Evolutionary conservation across 1,284 basidiomycete genomes (phyloP).

Genomic region (Rhodotorula glutinis): DNA sequence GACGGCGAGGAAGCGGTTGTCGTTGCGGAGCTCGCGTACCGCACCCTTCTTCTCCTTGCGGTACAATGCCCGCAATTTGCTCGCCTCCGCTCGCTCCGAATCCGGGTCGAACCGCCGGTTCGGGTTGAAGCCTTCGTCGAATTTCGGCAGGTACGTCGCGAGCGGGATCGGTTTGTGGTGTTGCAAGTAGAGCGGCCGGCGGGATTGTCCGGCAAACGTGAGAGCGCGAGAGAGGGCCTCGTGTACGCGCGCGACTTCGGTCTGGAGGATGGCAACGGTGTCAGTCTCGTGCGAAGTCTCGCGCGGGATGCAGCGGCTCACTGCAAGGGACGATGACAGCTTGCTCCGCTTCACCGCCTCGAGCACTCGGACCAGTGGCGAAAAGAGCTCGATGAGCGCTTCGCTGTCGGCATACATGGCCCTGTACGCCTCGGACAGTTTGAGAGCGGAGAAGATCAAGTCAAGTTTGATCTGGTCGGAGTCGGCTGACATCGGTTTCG

Average conservation of each 20-base stretch:
- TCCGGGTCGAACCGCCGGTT: conserved; percentile 89
- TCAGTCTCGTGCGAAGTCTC: neutral
- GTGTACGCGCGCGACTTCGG: conserved; percentile 45
- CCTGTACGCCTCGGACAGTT: conserved; percentile 64
- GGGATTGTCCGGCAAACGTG: conserved; percentile 67
- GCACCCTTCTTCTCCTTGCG: conserved; percentile 98
- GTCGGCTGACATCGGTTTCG: neutral
- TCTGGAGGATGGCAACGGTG: conserved; percentile 5
- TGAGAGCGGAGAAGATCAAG: conserved; percentile 61
- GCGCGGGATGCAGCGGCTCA: conserved; percentile 46
- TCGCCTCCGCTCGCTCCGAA: conserved; percentile 77
- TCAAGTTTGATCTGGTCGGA: conserved; percentile 57
- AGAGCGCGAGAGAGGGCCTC: conserved; percentile 62
- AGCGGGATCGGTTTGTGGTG: conserved; percentile 96
- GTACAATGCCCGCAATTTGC: conserved; percentile 82
- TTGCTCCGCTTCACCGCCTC: conserved; percentile 56
- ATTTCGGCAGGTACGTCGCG: conserved; percentile 87
- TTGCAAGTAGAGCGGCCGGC: conserved; percentile 80
- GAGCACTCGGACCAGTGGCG: conserved; percentile 64
- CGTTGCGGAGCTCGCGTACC: conserved; percentile 92
- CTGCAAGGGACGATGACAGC: conserved; percentile 59
- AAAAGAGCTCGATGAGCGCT: conserved; percentile 78
- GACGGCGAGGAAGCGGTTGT: conserved; percentile 85
- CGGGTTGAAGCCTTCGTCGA: conserved; percentile 77
- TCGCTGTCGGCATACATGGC: conserved; percentile 72